Percentiles rank a stretch among this genome's conserved stretches.
Conservation (phyloP, 805 yeast genomes). For the Yarrowia bubula region DNA sequence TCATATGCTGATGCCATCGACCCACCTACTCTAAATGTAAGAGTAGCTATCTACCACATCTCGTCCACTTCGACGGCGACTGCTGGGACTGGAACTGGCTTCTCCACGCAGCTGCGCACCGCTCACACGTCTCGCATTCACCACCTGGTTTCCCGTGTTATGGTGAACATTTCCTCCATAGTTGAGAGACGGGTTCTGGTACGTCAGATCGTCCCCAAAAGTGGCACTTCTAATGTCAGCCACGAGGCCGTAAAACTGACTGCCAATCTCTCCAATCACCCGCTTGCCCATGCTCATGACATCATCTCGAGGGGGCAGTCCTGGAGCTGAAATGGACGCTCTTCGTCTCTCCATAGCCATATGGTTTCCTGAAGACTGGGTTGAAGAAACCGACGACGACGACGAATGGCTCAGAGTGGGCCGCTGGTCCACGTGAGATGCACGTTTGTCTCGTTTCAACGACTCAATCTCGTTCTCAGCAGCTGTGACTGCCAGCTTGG, state of each 20-base stretch:
- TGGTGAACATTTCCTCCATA: neutral
- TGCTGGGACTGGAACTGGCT: slow-evolving; percentile 9
- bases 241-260: slow-evolving; percentile 40
- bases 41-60: slow-evolving; percentile 23
- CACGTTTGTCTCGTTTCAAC: neutral
- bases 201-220: slow-evolving; percentile 35
- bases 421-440: neutral
- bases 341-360: neutral
- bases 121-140: slow-evolving; percentile 7
- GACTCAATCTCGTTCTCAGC: neutral
- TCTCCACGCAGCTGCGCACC: slow-evolving; percentile 21
- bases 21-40: neutral
- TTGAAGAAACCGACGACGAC: slow-evolving; percentile 7
- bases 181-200: slow-evolving; percentile 6
- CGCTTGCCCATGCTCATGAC: slow-evolving; percentile 37
- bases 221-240: slow-evolving; percentile 41
- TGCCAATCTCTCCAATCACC: slow-evolving; percentile 39
- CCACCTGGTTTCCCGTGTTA: neutral
- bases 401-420: slow-evolving; percentile 14
- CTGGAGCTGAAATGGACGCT: slow-evolving; percentile 17
- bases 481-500: neutral
- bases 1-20: neutral
- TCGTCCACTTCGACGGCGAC: slow-evolving; percentile 1
- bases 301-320: slow-evolving; percentile 33
- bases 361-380: neutral